Percentiles rank a stretch among this genome's conserved stretches.
phyloP scores from a whole-genome alignment of 2,329 filamentous ascomycete species.

The Xylariaceae sp. region DNA sequence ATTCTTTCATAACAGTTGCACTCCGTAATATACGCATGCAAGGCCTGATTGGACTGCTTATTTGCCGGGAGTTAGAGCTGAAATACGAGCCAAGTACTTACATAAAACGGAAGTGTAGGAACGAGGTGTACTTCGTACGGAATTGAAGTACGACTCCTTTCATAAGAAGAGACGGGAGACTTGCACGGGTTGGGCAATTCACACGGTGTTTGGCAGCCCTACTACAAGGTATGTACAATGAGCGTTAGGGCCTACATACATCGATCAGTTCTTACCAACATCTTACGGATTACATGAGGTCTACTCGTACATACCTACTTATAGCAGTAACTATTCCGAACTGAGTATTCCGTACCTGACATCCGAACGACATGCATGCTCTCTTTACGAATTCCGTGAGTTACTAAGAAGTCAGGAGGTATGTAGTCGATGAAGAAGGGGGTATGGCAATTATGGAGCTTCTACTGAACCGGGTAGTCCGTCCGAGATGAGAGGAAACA shows the following conservation, averaged over 20 bases:
- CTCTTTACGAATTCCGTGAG: not conserved
- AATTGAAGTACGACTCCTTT: not conserved
- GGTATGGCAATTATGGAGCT: too few relatives aligned
- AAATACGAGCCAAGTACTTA: slow-evolving; percentile 3
- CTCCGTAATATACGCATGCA: not conserved
- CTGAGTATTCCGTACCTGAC: not conserved
- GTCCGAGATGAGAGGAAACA: too few relatives aligned
- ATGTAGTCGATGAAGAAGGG: too few relatives aligned
- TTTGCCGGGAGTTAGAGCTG: slow-evolving; percentile 8
- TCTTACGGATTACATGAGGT: not conserved
- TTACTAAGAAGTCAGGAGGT: not conserved
- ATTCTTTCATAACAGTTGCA: not conserved
- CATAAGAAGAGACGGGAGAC: not conserved
- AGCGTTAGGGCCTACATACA: not conserved
- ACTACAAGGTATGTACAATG: not conserved
- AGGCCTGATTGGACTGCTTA: slow-evolving; percentile 1
- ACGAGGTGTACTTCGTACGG: too few relatives aligned
- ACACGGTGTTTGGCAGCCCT: slow-evolving; percentile 12
- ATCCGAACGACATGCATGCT: not conserved
- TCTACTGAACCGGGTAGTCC: too few relatives aligned
- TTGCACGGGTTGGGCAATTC: not conserved
- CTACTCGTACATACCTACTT: not conserved
- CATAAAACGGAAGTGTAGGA: not conserved
- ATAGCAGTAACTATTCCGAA: not conserved
- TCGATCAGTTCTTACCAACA: not conserved